Conservation (phyloP, 257 asterid species). For the Schizonepeta tenuifolia region DNA sequence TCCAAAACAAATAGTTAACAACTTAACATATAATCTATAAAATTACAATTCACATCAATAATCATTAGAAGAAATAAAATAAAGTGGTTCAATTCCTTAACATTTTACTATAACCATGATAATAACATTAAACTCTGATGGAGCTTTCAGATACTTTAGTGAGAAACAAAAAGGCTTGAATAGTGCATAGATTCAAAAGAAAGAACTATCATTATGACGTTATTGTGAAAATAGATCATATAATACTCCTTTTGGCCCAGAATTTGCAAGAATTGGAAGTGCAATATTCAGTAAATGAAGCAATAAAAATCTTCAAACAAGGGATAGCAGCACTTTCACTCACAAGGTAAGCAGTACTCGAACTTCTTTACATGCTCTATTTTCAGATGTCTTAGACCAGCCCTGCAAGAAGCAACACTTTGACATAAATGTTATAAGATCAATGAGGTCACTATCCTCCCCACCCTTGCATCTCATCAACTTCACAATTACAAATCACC, state of each 20-base stretch:
- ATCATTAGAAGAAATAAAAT: neutral
- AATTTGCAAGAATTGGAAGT: conserved; percentile 8
- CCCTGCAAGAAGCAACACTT: conserved; percentile 54
- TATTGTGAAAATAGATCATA: conserved; percentile 44
- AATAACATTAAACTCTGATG: neutral
- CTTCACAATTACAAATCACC: conserved; percentile 1
- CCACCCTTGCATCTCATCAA: conserved; percentile 8
- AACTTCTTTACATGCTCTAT: conserved; percentile 82
- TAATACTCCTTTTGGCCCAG: conserved; percentile 35
- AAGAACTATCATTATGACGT: conserved; percentile 51
- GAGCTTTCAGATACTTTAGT: neutral
- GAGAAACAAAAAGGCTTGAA: neutral
- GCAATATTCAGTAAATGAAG: neutral
- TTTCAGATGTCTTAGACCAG: conserved; percentile 84
- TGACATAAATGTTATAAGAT: conserved; percentile 3
- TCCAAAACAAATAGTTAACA: neutral
- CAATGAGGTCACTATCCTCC: conserved; percentile 12
- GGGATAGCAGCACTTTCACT: conserved; percentile 37
- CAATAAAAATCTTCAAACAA: conserved; percentile 15
- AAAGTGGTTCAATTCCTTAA: neutral
- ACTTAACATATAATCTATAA: neutral
- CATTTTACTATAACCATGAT: too few species aligned
- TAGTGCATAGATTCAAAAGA: conserved; percentile 37
- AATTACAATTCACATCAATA: neutral
- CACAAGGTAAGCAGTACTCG: conserved; percentile 94